phyloP scores from a whole-genome alignment of 768 basidiomycete species.

The Suillus plorans region DNA sequence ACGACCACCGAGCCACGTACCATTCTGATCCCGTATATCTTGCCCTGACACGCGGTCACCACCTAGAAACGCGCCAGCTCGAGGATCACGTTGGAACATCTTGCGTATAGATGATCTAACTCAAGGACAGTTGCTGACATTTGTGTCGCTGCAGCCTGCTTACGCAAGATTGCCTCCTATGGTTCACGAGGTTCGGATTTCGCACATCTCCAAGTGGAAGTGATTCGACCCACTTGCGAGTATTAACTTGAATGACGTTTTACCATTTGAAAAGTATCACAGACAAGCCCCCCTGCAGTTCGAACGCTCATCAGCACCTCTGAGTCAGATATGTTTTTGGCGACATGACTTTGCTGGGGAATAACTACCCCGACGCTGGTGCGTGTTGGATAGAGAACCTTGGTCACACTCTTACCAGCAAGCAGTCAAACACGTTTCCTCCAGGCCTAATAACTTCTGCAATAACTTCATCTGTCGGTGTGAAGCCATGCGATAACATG shows the following conservation, averaged over 20 bases:
- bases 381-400: not conserved
- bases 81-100: slow-evolving; percentile 91
- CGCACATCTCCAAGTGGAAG: not conserved
- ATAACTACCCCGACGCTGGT: not conserved
- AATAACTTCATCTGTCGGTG: not conserved
- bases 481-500: not conserved
- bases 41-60: slow-evolving; percentile 93
- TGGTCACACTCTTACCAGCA: not conserved
- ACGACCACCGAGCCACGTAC: slow-evolving; percentile 36
- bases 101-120: slow-evolving; percentile 9
- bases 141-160: slow-evolving; percentile 1
- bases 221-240: not conserved
- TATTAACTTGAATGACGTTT: not conserved
- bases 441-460: not conserved
- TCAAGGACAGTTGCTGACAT: not conserved
- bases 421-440: not conserved
- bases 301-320: not conserved
- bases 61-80: slow-evolving; percentile 89
- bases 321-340: not conserved
- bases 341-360: not conserved
- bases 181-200: not conserved
- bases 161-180: slow-evolving; percentile 6
- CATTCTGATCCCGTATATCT: slow-evolving; percentile 97
- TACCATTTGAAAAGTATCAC: not conserved
- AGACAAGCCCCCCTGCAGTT: not conserved